A percentile compares a stretch with the other conserved stretches of the same genome.
These are phyloP conservation scores for Cadophora luteo-olivacea DNA, from an alignment of 2,329 filamentous ascomycete species.

Conservation along the genomic window DNA sequence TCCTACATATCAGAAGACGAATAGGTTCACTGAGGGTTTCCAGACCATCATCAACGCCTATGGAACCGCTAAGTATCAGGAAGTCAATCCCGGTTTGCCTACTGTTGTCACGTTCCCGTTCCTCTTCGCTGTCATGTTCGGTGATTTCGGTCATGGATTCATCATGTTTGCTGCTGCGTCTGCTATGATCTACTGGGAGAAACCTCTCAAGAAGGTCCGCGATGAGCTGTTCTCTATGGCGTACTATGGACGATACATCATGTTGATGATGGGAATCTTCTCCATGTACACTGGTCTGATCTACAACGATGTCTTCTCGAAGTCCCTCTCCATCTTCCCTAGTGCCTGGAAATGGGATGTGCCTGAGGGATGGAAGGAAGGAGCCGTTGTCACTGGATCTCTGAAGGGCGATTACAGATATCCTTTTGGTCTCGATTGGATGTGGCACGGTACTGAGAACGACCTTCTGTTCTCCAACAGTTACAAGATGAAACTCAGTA, in stretches of 20 bases:
- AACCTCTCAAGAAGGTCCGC: constrained; percentile 85
- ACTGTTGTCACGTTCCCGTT: constrained; percentile 99
- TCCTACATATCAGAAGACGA: constrained; percentile 96
- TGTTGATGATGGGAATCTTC: constrained; percentile 96
- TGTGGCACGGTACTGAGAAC: constrained; percentile 96
- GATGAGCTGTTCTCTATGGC: constrained; percentile 98
- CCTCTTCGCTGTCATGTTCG: constrained; percentile 99
- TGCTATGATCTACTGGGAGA: constrained; percentile 98
- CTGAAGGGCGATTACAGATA: constrained; percentile 81
- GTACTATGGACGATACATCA: constrained; percentile 98
- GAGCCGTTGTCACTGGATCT: constrained; percentile 67
- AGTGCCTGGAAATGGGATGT: constrained; percentile 81
- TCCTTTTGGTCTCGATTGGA: constrained; percentile 94
- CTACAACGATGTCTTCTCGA: constrained; percentile 98
- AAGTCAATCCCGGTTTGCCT: constrained; percentile 94
- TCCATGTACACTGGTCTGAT: constrained; percentile 97
- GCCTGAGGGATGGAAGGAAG: constrained; percentile 70
- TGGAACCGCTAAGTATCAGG: constrained; percentile 94
- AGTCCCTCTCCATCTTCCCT: constrained; percentile 85
- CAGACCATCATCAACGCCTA: constrained; percentile 99
- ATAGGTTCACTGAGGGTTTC: constrained; percentile 98
- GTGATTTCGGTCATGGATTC: constrained; percentile 91
- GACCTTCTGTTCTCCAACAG: constrained; percentile 96
- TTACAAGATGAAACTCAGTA: constrained; percentile 99
- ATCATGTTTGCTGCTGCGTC: constrained; percentile 85